phyloP scores from a whole-genome alignment of 441 rosid genomes.

The Brassica balearica region DNA sequence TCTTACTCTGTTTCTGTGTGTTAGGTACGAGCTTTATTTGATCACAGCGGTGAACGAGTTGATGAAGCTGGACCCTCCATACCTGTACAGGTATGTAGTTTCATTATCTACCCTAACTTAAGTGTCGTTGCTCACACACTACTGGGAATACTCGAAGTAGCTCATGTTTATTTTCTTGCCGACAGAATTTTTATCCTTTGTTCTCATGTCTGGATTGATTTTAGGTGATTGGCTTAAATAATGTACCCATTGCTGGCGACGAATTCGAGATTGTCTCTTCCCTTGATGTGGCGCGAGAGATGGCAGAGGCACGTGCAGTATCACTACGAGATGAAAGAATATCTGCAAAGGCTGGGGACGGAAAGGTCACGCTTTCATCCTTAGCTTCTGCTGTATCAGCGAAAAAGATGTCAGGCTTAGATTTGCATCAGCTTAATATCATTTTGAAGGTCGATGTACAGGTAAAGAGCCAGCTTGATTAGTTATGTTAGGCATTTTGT shows the following conservation, averaged over 20 bases:
- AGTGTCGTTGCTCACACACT: neutral
- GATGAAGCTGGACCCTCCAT: constrained; percentile 96
- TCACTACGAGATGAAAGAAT: constrained; percentile 80
- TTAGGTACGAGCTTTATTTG: constrained; percentile 96
- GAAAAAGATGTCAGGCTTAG: constrained; percentile 82
- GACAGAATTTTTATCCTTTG: neutral
- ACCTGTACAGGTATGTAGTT: constrained; percentile 82
- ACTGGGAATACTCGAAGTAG: constrained; percentile 11
- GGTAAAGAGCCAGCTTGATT: constrained; percentile 53
- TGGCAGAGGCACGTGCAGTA: constrained; percentile 76
- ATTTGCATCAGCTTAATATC: constrained; percentile 93
- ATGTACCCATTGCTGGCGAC: constrained; percentile 91
- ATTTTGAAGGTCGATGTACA: constrained; percentile 94
- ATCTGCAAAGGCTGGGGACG: constrained; percentile 95
- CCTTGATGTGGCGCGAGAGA: constrained; percentile 88
- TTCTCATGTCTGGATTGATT: constrained; percentile 21
- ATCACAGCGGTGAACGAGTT: constrained; percentile 79
- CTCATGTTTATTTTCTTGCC: constrained; percentile 21
- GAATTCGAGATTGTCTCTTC: constrained; percentile 86
- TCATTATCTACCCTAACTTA: constrained; percentile 21
- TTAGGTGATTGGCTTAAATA: constrained; percentile 90
- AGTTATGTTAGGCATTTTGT: constrained; percentile 9
- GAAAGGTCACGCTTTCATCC: constrained; percentile 94
- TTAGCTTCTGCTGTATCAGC: constrained; percentile 89
- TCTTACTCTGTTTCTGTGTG: constrained; percentile 33